Conservation (phyloP, 1,284 basidiomycete genomes). For the Cryptococcus sp. region DNA sequence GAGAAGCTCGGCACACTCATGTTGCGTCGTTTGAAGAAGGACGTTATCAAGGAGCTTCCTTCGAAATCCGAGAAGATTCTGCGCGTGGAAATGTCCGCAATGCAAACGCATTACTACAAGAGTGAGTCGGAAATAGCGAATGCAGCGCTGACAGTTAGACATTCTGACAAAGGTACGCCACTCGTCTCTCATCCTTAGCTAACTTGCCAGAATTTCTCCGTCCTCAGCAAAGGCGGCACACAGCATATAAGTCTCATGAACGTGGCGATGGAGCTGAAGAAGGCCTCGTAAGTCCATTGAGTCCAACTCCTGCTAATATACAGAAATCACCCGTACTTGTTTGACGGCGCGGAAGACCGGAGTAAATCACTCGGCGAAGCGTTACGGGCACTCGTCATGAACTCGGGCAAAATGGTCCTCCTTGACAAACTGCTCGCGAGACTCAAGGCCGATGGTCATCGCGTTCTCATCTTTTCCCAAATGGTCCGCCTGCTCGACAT, state of each 20-base stretch:
- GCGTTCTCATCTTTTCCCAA: constrained; percentile 97
- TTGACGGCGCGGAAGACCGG: constrained; percentile 88
- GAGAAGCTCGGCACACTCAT: constrained; percentile 91
- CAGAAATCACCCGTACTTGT: constrained; percentile 91
- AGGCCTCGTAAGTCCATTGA: constrained; percentile 64
- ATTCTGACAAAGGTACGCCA: constrained; percentile 82
- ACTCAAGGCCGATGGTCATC: constrained; percentile 87
- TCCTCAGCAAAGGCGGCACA: constrained; percentile 83
- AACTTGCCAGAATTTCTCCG: constrained; percentile 77
- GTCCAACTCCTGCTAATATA: constrained; percentile 7
- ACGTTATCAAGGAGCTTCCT: constrained; percentile 95
- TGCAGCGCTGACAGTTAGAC: constrained; percentile 51
- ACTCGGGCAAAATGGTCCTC: constrained; percentile 95
- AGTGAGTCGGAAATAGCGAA: constrained; percentile 50
- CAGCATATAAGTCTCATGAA: constrained; percentile 89
- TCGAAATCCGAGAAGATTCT: constrained; percentile 98
- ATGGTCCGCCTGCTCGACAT: constrained; percentile 99
- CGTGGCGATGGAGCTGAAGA: constrained; percentile 95
- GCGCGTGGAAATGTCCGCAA: constrained; percentile 94
- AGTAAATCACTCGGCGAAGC: constrained; percentile 71
- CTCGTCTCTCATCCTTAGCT: neutral
- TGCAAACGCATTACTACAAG: constrained; percentile 99
- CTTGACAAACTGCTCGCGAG: constrained; percentile 90
- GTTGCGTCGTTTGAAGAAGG: constrained; percentile 91
- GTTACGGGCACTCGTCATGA: constrained; percentile 94